Conservation (phyloP, 2,329 filamentous ascomycete genomes). For the Ascochyta lentis region DNA sequence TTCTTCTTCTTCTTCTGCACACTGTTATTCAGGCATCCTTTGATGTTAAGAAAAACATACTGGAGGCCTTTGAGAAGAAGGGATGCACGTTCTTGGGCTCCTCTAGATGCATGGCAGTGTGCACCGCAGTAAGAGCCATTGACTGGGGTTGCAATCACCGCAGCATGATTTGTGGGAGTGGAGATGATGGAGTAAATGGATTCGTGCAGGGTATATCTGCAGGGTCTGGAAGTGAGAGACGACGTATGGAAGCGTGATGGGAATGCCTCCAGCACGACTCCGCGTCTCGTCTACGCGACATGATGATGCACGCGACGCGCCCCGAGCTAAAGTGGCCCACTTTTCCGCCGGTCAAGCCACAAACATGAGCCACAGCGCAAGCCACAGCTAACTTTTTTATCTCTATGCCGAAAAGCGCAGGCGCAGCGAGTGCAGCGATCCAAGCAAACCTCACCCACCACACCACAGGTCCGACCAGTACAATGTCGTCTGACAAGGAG, state of each 20-base stretch:
- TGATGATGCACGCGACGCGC: constrained; percentile 21
- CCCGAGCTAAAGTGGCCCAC: constrained; percentile 15
- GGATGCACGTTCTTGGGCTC: constrained; percentile 46
- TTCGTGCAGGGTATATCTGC: not conserved
- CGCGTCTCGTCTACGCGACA: constrained; percentile 12
- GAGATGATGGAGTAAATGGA: not conserved
- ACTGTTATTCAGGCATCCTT: not conserved
- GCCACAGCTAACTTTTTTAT: constrained; percentile 2
- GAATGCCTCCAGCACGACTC: not conserved
- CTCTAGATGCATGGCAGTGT: constrained; percentile 48
- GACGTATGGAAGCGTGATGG: constrained; percentile 7
- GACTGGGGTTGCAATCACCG: constrained; percentile 17
- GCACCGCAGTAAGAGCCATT: constrained; percentile 49
- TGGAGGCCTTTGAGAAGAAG: constrained; percentile 46
- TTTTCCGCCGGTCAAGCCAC: constrained; percentile 1
- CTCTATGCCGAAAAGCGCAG: constrained; percentile 17
- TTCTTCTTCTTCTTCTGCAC: constrained; percentile 30
- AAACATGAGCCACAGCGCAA: not conserved
- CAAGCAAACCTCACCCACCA: constrained; percentile 28
- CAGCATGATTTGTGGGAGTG: not conserved
- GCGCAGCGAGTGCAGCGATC: constrained; percentile 25
- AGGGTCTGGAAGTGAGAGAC: not conserved
- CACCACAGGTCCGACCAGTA: constrained; percentile 35
- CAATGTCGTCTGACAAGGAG: constrained; percentile 46
- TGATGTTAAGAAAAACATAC: constrained; percentile 19